Evolutionary conservation across 208 protist species (phyloP).

Genomic region (Trypanosoma avium): DNA sequence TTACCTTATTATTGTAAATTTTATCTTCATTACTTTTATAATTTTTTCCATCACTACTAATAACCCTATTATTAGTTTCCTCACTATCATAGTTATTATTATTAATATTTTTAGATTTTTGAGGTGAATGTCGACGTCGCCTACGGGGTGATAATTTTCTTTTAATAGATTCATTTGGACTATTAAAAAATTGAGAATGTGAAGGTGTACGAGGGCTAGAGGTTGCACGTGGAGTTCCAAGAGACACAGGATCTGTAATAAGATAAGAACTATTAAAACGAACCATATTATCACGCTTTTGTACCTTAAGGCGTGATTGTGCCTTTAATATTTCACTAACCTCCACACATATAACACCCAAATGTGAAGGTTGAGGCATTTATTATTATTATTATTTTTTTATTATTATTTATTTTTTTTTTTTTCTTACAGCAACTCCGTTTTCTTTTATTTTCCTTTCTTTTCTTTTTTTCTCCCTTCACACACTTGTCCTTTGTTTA

Average conservation of each 20-base stretch:
- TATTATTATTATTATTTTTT: background rate
- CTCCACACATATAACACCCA: constrained; percentile 30
- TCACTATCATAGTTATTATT: too few species aligned
- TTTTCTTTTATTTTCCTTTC: background rate
- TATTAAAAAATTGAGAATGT: background rate
- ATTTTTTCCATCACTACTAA: too few species aligned
- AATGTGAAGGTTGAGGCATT: background rate
- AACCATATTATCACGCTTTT: constrained; percentile 10
- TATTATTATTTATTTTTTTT: background rate
- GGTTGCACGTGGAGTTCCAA: background rate
- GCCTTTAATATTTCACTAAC: constrained; percentile 24
- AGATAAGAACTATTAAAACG: constrained; percentile 16
- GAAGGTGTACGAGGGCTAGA: background rate
- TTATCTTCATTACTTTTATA: too few species aligned
- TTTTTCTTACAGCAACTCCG: background rate
- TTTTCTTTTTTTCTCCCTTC: background rate
- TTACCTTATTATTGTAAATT: too few species aligned
- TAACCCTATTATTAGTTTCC: too few species aligned
- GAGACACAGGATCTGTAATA: constrained; percentile 6
- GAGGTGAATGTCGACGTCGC: too few species aligned
- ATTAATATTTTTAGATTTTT: too few species aligned
- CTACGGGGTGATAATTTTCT: too few species aligned
- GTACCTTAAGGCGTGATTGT: background rate
- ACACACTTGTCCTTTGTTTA: too few species aligned
- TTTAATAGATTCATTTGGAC: too few species aligned